These are phyloP conservation scores for Paecilomyces niveus DNA, from an alignment of 2,329 filamentous ascomycete genomes.

Conservation along the genomic window DNA sequence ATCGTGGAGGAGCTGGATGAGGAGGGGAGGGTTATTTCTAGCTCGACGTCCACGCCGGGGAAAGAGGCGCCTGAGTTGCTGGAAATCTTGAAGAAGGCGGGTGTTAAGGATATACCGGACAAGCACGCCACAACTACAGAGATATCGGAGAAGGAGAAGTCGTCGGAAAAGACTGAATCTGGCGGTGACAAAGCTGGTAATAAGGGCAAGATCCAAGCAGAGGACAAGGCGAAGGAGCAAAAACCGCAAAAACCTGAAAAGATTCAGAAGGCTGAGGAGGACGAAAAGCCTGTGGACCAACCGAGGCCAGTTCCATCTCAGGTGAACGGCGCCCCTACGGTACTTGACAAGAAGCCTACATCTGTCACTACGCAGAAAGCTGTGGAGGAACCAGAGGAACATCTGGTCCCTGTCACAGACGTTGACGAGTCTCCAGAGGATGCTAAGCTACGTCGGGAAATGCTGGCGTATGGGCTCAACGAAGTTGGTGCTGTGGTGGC, in stretches of 20 bases:
- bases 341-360: background rate
- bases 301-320: background rate
- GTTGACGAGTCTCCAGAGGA: constrained; percentile 74
- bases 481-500: constrained; percentile 90
- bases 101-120: constrained; percentile 47
- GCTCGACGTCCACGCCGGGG: constrained; percentile 59
- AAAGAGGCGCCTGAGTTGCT: constrained; percentile 60
- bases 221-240: background rate
- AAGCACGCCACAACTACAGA: constrained; percentile 7
- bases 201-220: background rate
- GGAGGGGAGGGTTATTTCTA: constrained; percentile 73
- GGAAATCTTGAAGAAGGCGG: constrained; percentile 70
- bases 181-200: background rate
- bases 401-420: constrained; percentile 51
- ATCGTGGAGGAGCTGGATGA: constrained; percentile 92
- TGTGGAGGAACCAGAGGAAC: constrained; percentile 15
- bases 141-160: constrained; percentile 1
- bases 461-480: constrained; percentile 81
- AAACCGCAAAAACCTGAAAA: background rate
- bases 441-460: constrained; percentile 70
- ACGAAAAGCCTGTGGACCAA: background rate
- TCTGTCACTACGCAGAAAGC: constrained; percentile 7
- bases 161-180: background rate
- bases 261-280: background rate
- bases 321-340: constrained; percentile 1